Base-by-base conservation (phyloP, 1,139 yeast genomes). In the Magnusiomyces suaveolens region DNA sequence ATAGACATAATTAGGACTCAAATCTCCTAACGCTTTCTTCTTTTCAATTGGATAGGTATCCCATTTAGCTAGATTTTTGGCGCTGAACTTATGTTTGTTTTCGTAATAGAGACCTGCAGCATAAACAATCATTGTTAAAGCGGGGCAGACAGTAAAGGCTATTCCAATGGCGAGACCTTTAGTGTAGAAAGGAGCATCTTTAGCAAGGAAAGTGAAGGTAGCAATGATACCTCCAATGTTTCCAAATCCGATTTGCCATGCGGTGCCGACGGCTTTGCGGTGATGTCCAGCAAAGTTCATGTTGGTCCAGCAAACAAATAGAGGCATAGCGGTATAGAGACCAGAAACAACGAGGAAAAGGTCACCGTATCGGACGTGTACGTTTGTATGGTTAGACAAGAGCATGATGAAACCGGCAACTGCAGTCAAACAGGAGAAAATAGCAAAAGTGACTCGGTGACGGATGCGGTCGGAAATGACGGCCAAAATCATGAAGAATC, bases 211-310 rank as follows among this genome's bases (percentile, higher is more conserved):
- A 29, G 82, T 71, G 63, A 76, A 84, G 1, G 89, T 80, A 16
- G 90, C 74, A 59, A 85, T 78, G 64, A 85, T 85, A 64, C 92
- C 94, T 59, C 94, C 94, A 64, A 84, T 82, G 69, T 86, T 85
- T 59, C 92, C 94, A 66, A 84, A 84, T 1, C 92, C 94, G 61
- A 86, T 79, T 64, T 83, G 86, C 76, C 83, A 82, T 1, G 87
- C 88, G 21, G 88, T 80, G 53, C 87, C 87, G 23, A 84, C 83
- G 38, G 85, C 75, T 61, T 83, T 82, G 66, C 90, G 75, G 55
- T 80, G 71, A 65, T 84, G 90, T 41, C 90, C 88, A 8, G 84
- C 80, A 60, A 80, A 78, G 64, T 83, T 83, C 65, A 84, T 74
- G 18, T 84, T 77, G 20, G 82, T 74, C 87, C 90, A 83, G 69